Base-by-base conservation (phyloP, 768 basidiomycete genomes). In the Tremella mesenterica region DNA sequence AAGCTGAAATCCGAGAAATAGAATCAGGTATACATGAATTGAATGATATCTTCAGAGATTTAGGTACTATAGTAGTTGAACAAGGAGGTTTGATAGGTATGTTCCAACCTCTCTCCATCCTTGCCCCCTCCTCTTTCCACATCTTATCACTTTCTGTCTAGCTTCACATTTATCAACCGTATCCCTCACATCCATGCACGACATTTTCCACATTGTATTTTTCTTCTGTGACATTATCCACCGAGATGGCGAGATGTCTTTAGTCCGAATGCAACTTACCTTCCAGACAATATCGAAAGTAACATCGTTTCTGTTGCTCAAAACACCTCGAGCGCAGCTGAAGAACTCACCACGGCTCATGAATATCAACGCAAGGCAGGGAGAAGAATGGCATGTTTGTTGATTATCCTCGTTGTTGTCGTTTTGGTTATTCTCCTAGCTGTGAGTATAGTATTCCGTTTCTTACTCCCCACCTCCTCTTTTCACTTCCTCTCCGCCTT, bases 1-100 rank as follows among this genome's bases (percentile, higher is more conserved):
- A 99, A 71, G 79, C 79, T 0, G 95, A 97, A 66, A 97, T 97
- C 50, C 82, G 86, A 47, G 91, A 96, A 69, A 99, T 99, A 48
- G 95, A 99, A 74, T 84, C 82, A 6, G 93, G 95, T 6, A 96
- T 99, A 51, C 89, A 93, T 65, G 93, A 99, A 73, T 75, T 99
- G 43, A 81, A 87, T 25, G 89, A 96, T 74, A 96, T 99, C 67
- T 97, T 99, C 79, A 82, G 87, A 46, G 92, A 97, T 74, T 76
- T 99, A 43, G 93, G 92, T 39, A 92, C 90, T 14, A 78, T 99
- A 43, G 92, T 99, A 1, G 82, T 83, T 54, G 88, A 96, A 70
- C 95, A 99, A 72, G 92, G 92, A 12, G 81, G 82, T 47, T 88
- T 97, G 86, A 76, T 99, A 48, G 92, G 93, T 93, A 59, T 48